A percentile compares a stretch with the other conserved stretches of the same genome.
Conservation (phyloP, 2,329 filamentous ascomycete species). For the Purpureocillium lavendulum region DNA sequence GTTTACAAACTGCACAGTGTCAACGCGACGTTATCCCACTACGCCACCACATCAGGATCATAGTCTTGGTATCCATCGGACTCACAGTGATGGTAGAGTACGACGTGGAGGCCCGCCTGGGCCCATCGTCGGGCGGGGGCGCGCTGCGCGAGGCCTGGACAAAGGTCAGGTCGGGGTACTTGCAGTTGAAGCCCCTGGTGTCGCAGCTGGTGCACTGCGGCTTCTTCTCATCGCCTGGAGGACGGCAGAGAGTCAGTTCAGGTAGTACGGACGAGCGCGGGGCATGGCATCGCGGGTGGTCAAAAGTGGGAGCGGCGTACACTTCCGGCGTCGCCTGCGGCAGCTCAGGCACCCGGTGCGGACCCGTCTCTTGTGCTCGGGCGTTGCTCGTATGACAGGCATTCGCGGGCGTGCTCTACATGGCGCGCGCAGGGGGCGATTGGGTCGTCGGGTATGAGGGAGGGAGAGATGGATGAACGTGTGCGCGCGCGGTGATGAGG, state of each 20-base stretch:
- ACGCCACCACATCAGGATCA: not conserved
- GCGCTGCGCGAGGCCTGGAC: slow-evolving; percentile 1
- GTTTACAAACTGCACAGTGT: not conserved
- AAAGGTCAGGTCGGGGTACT: slow-evolving; percentile 8
- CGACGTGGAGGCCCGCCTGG: not conserved
- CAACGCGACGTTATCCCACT: not conserved
- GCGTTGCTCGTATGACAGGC: slow-evolving; percentile 9
- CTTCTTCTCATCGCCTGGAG: slow-evolving; percentile 11
- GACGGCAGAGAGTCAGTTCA: not conserved
- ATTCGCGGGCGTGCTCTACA: slow-evolving; percentile 1
- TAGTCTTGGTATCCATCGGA: not conserved
- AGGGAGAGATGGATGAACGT: too few relatives aligned
- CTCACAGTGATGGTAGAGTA: slow-evolving; percentile 8
- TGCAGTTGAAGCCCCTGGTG: slow-evolving; percentile 6
- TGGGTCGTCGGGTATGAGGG: too few relatives aligned
- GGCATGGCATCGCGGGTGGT: too few relatives aligned
- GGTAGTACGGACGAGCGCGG: not conserved
- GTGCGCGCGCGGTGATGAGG: too few relatives aligned
- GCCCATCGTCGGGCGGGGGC: not conserved
- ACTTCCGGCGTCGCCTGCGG: slow-evolving; percentile 11
- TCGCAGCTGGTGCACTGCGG: slow-evolving; percentile 10
- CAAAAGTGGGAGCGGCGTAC: slow-evolving; percentile 1
- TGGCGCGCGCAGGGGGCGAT: too few relatives aligned
- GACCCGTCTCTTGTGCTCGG: slow-evolving; percentile 11
- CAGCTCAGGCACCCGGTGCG: slow-evolving; percentile 12